Conservation (phyloP, 1,284 basidiomycete species). For the Serendipita sp. region DNA sequence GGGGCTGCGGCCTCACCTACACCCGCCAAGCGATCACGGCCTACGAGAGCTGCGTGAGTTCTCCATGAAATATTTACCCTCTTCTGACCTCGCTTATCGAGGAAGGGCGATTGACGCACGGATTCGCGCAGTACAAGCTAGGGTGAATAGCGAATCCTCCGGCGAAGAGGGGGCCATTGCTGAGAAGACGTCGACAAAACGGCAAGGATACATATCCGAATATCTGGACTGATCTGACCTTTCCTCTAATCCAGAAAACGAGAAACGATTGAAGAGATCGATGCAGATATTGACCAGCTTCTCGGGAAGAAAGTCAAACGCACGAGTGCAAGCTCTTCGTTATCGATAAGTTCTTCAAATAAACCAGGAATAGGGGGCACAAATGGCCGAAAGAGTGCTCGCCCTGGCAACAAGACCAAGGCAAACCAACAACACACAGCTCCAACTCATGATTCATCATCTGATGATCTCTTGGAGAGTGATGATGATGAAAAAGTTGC, state of each 20-base stretch:
- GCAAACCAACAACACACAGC: not conserved
- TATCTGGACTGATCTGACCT: not conserved
- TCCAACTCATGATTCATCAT: not conserved
- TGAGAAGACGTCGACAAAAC: not conserved
- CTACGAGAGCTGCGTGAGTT: not conserved
- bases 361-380: not conserved
- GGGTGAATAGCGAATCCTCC: not conserved
- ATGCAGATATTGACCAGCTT: constrained; percentile 1
- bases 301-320: not conserved
- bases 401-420: not conserved
- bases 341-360: not conserved
- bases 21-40: not conserved
- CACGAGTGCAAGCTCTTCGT: not conserved
- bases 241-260: not conserved
- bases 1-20: not conserved
- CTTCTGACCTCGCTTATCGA: not conserved
- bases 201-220: not conserved
- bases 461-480: not conserved
- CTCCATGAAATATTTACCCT: not conserved
- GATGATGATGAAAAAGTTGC: not conserved
- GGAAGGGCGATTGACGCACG: not conserved
- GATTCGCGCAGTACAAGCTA: not conserved
- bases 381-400: not conserved
- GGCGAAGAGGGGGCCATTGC: not conserved
- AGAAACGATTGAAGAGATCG: constrained; percentile 4